Evolutionary conservation across 495 filamentous ascomycete species (phyloP), one percentile per base, ranked within the genome.

Genomic region (Penicillium coffeae): DNA sequence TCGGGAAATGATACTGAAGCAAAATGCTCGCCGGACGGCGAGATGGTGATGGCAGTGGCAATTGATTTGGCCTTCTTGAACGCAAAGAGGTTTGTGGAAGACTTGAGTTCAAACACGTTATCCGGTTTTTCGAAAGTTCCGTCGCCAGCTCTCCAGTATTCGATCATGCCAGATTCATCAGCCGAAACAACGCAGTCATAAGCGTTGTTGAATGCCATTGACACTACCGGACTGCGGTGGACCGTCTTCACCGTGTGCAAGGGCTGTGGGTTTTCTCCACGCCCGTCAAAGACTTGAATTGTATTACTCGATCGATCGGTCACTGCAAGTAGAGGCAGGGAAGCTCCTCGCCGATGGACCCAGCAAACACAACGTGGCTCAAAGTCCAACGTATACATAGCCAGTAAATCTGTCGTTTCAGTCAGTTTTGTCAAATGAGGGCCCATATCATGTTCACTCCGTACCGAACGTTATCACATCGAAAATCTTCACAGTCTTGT

Each of bases 1-100:
- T 99, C 93, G 0, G 93, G 93, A 60, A 96, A 85, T 1, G 93
- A 99, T 55, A 94, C 84, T 0, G 90, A 90, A 3, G 87, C 88
- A 60, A 97, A 96, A 16, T 88, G 86, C 22, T 81, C 77, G 6
- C 89, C 87, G 0, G 87, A 86, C 0, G 91, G 89, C 0, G 91
- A 95, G 35, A 99, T 79, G 0, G 86, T 89, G 38, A 99, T 69
- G n/a, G 87, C 87, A 13, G 87, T 78, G 0, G 93, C 90, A 0
- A 85, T 76, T 0, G 89, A 92, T 62, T 95, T 97, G 35, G 89
- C 78, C 68, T 90, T 97, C 58, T 94, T 96, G 73, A 97, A 99
- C 27, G 94, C 92, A 63, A 99, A 97, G 2, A 99, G 77, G 45
- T 87, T 89, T 9, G 93, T 99, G 2, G 84, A 84, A 60, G 88